Percentiles rank a stretch among this genome's conserved stretches.
Conservation (phyloP, 2,329 filamentous ascomycete species). For the Metarhizium rileyi region DNA sequence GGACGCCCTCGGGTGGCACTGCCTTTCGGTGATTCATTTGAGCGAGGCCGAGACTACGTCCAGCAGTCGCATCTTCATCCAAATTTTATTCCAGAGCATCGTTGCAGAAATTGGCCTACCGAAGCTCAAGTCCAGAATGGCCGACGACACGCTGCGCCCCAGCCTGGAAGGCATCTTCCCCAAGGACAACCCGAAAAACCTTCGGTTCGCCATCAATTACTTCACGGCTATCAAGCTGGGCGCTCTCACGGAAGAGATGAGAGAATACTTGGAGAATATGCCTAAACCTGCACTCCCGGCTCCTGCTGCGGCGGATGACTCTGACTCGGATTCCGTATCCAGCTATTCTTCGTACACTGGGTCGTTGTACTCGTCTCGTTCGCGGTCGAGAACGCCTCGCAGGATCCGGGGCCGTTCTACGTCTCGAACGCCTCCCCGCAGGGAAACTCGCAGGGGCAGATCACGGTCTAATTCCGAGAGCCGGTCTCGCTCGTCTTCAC, state of each 20-base stretch:
- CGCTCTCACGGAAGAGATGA: conserved; percentile 86
- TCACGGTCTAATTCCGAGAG: conserved; percentile 6
- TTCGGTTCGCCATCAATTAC: conserved; percentile 97
- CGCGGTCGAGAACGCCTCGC: conserved; percentile 6
- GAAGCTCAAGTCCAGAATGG: conserved; percentile 65
- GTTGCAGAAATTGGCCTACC: conserved; percentile 77
- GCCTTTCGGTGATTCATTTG: conserved; percentile 72
- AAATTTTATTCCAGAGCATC: conserved; percentile 92
- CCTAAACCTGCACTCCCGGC: conserved; percentile 74
- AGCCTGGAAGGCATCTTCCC: conserved; percentile 84
- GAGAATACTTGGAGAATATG: conserved; percentile 79
- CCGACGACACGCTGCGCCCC: conserved; percentile 67
- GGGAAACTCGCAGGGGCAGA: conserved; percentile 1
- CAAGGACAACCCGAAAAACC: conserved; percentile 77
- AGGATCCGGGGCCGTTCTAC: conserved; percentile 7
- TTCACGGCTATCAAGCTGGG: conserved; percentile 98
- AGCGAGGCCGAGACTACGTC: conserved; percentile 97
- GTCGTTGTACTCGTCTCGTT: conserved; percentile 10
- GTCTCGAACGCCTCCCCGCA: conserved; percentile 4
- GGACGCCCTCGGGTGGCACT: conserved; percentile 88
- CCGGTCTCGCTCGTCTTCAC: conserved; percentile 4
- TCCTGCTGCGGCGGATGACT: conserved; percentile 46
- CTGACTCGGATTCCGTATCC: conserved; percentile 62
- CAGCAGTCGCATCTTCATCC: conserved; percentile 95
- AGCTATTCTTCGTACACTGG: conserved; percentile 65